A percentile compares a stretch with the other conserved stretches of the same genome.
Evolutionary conservation across 257 asterid genomes (phyloP).

Genomic region (Solanum tacnaense): DNA sequence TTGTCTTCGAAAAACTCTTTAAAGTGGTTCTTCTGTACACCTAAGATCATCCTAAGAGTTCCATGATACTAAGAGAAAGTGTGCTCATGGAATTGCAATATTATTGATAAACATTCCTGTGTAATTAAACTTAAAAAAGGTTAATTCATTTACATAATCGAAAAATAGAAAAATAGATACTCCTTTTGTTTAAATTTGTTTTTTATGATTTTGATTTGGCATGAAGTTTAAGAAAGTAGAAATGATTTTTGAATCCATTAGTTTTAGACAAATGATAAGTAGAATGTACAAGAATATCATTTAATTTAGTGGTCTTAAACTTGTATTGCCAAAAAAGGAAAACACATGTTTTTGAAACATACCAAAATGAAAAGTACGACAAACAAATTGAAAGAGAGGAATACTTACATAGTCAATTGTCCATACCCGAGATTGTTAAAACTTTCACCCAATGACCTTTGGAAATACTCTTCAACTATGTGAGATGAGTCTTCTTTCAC

Average conservation of each 20-base stretch:
- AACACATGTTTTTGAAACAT: constrained; percentile 29
- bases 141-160: background rate
- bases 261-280: no score
- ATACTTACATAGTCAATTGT: background rate
- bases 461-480: no score
- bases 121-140: background rate
- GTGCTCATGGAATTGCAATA: constrained; percentile 21
- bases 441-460: no score
- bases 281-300: background rate
- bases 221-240: no score
- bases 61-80: background rate
- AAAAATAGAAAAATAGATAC: background rate
- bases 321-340: background rate
- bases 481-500: no score
- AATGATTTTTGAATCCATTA: background rate
- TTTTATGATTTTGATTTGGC: background rate
- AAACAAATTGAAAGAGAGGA: background rate
- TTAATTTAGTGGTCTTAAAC: background rate
- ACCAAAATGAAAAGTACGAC: background rate
- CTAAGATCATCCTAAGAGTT: background rate
- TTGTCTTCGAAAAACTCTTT: no score
- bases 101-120: constrained; percentile 55
- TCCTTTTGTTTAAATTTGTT: no score
- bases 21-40: background rate
- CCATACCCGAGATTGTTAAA: no score